Conservation (phyloP, 164 flowering plant species). For the Berberis vulgaris region DNA sequence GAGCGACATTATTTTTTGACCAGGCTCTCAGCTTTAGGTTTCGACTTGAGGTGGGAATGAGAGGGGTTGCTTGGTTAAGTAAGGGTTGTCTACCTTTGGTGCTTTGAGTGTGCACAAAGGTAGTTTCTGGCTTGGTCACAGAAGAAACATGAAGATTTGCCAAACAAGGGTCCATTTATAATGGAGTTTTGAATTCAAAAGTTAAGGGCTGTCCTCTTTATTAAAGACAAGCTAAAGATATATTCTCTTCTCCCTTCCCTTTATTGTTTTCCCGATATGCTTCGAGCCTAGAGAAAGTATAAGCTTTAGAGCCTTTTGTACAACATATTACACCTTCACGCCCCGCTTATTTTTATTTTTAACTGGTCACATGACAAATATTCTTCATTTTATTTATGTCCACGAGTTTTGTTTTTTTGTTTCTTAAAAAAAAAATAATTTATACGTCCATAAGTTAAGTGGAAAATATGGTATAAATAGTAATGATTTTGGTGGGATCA, state of each 20-base stretch:
- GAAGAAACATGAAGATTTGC: background rate
- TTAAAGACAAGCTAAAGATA: constrained; percentile 19
- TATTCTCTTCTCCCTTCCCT: constrained; percentile 2
- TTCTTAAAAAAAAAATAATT: too few relatives aligned
- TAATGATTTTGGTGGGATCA: too few relatives aligned
- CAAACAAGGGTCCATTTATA: constrained; percentile 5
- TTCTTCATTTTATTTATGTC: background rate
- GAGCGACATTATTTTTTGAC: constrained; percentile 10
- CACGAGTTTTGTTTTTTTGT: too few relatives aligned
- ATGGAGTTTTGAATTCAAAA: constrained; percentile 7
- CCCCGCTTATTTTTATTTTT: background rate
- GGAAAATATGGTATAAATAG: too few relatives aligned
- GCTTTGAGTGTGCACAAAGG: constrained; percentile 24
- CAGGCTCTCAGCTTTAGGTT: background rate
- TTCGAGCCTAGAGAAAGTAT: background rate
- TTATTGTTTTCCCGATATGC: constrained; percentile 3
- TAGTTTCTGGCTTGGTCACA: background rate
- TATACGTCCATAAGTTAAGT: too few relatives aligned
- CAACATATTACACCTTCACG: background rate
- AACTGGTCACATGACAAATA: background rate
- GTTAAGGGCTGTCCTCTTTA: constrained; percentile 4
- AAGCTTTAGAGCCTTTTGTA: constrained; percentile 5
- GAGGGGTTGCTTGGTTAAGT: constrained; percentile 26
- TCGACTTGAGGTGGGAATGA: background rate
- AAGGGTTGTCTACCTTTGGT: constrained; percentile 1